These are phyloP conservation scores for Verticillium klebahnii DNA, from an alignment of 2,329 filamentous ascomycete genomes.

Conservation along the genomic window DNA sequence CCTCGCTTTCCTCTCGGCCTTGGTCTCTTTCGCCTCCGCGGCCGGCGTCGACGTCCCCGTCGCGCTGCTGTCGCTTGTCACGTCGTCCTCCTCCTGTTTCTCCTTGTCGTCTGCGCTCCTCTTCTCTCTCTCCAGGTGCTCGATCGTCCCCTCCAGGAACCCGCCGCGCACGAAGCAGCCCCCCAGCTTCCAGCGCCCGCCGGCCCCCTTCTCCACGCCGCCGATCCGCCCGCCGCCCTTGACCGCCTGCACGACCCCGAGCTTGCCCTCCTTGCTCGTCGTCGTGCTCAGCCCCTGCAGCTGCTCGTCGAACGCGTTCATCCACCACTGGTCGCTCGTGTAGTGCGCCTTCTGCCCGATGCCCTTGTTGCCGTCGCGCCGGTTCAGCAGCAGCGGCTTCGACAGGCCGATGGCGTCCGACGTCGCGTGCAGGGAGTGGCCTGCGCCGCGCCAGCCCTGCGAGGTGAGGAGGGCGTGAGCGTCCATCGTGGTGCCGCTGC, in stretches of 20 bases:
- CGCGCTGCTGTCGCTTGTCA: constrained; percentile 12
- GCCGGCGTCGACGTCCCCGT: constrained; percentile 10
- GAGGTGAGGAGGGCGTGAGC: constrained; percentile 75
- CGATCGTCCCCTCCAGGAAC: constrained; percentile 66
- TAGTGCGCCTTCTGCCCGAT: constrained; percentile 70
- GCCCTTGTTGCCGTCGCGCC: constrained; percentile 76
- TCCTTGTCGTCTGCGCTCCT: background rate
- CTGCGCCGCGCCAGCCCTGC: constrained; percentile 87
- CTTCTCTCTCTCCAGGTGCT: constrained; percentile 3
- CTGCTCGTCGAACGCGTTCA: constrained; percentile 89
- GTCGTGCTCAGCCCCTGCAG: constrained; percentile 72
- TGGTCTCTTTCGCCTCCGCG: constrained; percentile 19
- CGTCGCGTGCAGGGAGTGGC: constrained; percentile 78
- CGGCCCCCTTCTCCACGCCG: constrained; percentile 47
- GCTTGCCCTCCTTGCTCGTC: constrained; percentile 49
- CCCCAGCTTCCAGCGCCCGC: constrained; percentile 65
- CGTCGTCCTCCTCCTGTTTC: background rate
- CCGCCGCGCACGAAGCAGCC: constrained; percentile 82
- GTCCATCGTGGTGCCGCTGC: constrained; percentile 56
- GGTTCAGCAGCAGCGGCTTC: constrained; percentile 76
- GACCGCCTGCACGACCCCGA: constrained; percentile 53
- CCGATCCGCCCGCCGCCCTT: constrained; percentile 50
- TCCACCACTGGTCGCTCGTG: constrained; percentile 89
- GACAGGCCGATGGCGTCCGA: constrained; percentile 71
- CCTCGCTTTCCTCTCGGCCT: constrained; percentile 24